Evolutionary conservation across 2,329 filamentous ascomycete genomes (phyloP), one percentile per base, ranked within the genome.

Genomic region (Botrytis pseudocinerea): DNA sequence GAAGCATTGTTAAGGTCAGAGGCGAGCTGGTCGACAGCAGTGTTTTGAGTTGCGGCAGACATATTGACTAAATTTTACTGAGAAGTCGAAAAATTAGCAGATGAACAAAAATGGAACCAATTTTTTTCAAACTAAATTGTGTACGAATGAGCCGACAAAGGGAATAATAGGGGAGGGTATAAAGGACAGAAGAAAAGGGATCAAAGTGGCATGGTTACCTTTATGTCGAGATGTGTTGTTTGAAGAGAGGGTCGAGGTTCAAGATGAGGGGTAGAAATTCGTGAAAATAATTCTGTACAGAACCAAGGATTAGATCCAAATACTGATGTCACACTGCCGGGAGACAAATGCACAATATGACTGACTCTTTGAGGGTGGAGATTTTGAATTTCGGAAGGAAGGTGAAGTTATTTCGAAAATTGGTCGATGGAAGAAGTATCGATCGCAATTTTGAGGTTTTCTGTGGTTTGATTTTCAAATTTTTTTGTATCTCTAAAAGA

Each of bases 11-110:
- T 86, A 80, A 92, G 91, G 82, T 96, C 93, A 84, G 89, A 87
- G 85, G 91, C 89, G 84, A 94, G 92, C 91, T 94, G 92, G 80
- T 93, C 92, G 87, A 91, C 89, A 89, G 88, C 88, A 84, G 85
- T 84, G 80, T 85, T 82, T 79, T 86, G 82, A 82, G 86, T 83
- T 84, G 87, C 83, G 82, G 87, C 85, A 84, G 89, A 86, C 89
- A 92, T 92, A 84, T 84, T 87, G 81, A 78, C 72, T 78, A 76
- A 73, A 75, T 76, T 73, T 77, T 79, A 71, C 44, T 48, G 44
- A 25, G 20, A 38, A 48, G 25, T 9, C 8, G 35, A 32, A n/a
- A 57, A 54, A 35, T 62, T 46, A 69, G n/a, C 7, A 51, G 44
- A 66, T 77, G 60, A 79, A 75, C 42, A 61, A 71, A 35, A 51